phyloP scores from a whole-genome alignment of 345 rosid species.

The Citrus glauca region DNA sequence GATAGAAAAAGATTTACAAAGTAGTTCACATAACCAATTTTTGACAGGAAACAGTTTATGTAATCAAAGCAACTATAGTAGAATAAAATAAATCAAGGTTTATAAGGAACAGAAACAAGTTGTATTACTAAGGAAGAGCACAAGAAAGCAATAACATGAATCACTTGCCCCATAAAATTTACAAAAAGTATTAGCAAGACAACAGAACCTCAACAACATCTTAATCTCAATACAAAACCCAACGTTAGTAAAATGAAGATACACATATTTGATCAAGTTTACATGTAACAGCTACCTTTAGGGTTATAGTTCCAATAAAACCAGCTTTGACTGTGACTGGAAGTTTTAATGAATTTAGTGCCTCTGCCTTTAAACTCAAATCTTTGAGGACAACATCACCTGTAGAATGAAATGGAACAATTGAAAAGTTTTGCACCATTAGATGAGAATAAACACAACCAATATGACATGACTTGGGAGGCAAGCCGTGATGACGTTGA shows the following conservation, averaged over 20 bases:
- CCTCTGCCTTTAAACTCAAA: slow-evolving; percentile 91
- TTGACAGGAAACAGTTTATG: neutral
- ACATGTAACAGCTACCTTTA: slow-evolving; percentile 54
- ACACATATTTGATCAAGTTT: neutral
- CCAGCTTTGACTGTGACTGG: slow-evolving; percentile 98
- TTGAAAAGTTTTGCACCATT: neutral
- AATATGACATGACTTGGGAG: slow-evolving; percentile 11
- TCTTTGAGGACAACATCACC: slow-evolving; percentile 98
- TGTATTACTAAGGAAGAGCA: neutral
- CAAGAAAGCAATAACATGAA: neutral
- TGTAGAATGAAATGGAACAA: slow-evolving; percentile 24
- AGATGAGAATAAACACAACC: neutral
- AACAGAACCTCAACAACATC: neutral
- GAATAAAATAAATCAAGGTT: neutral
- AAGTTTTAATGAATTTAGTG: slow-evolving; percentile 84
- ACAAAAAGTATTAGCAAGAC: neutral
- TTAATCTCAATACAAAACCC: neutral
- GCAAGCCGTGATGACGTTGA: slow-evolving; percentile 10
- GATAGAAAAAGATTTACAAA: neutral
- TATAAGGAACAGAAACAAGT: neutral
- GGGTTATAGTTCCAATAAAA: slow-evolving; percentile 85
- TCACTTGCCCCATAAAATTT: neutral
- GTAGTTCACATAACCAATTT: no score
- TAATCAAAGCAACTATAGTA: neutral
- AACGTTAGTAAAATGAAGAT: neutral